Percentiles rank a stretch among this genome's conserved stretches.
phyloP scores from a whole-genome alignment of 345 rosid species.

The Gossypium sturtianum region DNA sequence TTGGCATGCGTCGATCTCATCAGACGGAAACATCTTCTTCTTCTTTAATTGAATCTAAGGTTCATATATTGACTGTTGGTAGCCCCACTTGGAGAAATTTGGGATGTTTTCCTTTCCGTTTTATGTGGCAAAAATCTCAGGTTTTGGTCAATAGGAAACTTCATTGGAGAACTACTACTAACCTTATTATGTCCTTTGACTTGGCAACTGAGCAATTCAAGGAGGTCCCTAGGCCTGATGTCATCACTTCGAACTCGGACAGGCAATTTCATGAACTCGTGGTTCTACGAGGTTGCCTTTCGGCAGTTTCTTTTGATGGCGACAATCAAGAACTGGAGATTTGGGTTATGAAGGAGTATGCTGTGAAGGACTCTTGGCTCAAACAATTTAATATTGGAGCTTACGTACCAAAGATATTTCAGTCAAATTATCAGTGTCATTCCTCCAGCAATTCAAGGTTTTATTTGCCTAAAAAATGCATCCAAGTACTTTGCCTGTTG shows the following conservation, averaged over 20 bases:
- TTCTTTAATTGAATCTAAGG: slow-evolving; percentile 14
- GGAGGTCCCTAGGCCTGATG: slow-evolving; percentile 69
- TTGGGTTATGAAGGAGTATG: slow-evolving; percentile 75
- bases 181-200: slow-evolving; percentile 61
- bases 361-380: slow-evolving; percentile 62
- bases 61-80: slow-evolving; percentile 45
- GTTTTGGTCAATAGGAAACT: slow-evolving; percentile 67
- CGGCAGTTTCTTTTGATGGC: slow-evolving; percentile 43
- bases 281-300: slow-evolving; percentile 52
- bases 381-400: slow-evolving; percentile 55
- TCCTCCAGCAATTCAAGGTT: neutral
- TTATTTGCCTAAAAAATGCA: slow-evolving; percentile 25
- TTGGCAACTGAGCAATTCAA: slow-evolving; percentile 58
- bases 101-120: slow-evolving; percentile 52
- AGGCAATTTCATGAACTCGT: slow-evolving; percentile 49
- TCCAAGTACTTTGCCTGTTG: slow-evolving; percentile 47
- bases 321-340: slow-evolving; percentile 65
- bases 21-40: slow-evolving; percentile 13
- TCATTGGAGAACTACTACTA: slow-evolving; percentile 72
- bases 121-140: slow-evolving; percentile 47
- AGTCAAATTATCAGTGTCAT: slow-evolving; percentile 15
- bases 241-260: slow-evolving; percentile 34
- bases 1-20: neutral
- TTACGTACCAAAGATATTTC: slow-evolving; percentile 56
- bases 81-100: slow-evolving; percentile 51